A percentile compares a stretch with the other conserved stretches of the same genome.
phyloP scores from a whole-genome alignment of 2,329 filamentous ascomycete species.

The Phialophora chinensis region DNA sequence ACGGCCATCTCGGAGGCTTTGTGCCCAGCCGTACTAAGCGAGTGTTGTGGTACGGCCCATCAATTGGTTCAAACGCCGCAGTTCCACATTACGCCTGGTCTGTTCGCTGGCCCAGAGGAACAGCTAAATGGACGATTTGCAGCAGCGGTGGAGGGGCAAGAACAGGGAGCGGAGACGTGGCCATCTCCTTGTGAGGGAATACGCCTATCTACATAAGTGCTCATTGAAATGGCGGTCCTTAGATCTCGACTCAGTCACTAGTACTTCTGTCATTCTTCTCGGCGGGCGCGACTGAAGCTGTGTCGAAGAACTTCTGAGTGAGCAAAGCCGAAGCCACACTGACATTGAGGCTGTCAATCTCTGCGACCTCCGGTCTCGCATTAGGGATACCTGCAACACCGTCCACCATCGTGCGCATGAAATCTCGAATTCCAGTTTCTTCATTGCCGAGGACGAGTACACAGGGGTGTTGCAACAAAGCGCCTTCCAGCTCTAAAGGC shows the following conservation, averaged over 20 bases:
- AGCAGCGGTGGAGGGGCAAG: not conserved
- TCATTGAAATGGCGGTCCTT: not conserved
- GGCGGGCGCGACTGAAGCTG: constrained; percentile 2
- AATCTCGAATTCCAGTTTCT: constrained; percentile 71
- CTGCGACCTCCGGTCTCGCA: constrained; percentile 50
- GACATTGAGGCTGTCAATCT: constrained; percentile 91
- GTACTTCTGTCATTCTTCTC: not conserved
- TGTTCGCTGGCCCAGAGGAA: not conserved
- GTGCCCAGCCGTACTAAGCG: not conserved
- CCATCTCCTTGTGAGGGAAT: not conserved
- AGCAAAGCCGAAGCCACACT: constrained; percentile 73
- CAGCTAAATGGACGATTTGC: not conserved
- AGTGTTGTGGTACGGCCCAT: not conserved
- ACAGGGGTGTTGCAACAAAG: constrained; percentile 67
- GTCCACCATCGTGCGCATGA: constrained; percentile 70
- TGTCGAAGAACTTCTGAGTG: constrained; percentile 36
- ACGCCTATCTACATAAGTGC: not conserved
- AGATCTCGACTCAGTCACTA: not conserved
- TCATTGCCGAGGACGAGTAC: constrained; percentile 85
- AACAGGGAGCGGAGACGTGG: not conserved
- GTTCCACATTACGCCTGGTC: not conserved
- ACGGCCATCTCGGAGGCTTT: not conserved
- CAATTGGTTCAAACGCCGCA: not conserved
- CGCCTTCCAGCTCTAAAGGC: constrained; percentile 23
- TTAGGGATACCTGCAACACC: constrained; percentile 67